Evolutionary conservation across 257 asterid species (phyloP), one percentile per base, ranked within the genome.

Genomic region (Gentiana macrophylla): DNA sequence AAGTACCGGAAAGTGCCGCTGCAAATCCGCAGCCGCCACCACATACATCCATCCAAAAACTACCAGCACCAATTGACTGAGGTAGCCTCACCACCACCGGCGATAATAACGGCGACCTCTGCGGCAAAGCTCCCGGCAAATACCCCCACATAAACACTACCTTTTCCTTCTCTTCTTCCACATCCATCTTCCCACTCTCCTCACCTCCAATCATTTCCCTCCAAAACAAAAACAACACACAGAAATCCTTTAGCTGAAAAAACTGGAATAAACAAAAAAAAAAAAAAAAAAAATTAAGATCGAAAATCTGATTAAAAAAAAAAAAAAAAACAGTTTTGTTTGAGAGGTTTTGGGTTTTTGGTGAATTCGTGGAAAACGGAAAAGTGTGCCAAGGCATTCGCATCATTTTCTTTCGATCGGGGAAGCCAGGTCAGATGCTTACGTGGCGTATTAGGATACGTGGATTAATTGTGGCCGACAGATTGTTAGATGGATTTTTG

Each of bases 1-100:
- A 12, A 45, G 44, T 45, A 92, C 99, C 99, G 32, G 97, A 81
- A 74, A 86, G 75, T 60, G 95, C 95, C 89, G 86, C 64, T 61
- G 99, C 97, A 65, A 92, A 92, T 53, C 99, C 99, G 55, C 99
- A 92, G 11, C 99, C 99, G 4, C 99, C 99, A 32, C 95, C 95
- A 58, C 84, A 88, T 35, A 86, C 95, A 75, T 83, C 95, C 69
- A 64, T 77, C 94, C 99, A 92, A 12, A 75, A 80, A 66, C 46
- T 73, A 43, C 80, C 82, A 9, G 78, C 84, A 5, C 36, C 60
- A 49, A 12, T 43, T 4, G 69, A 69, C 46, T 54, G 80, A 32
- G 91, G 85, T 50, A 72, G 75, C 63, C 70, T 80, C 49, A 84
- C 95, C 58, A 70, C 55, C 61, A 74, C 63, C 69, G 99, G 97